Conservation (phyloP, 2,329 filamentous ascomycete species). For the Davidsoniella neocaledoniae region DNA sequence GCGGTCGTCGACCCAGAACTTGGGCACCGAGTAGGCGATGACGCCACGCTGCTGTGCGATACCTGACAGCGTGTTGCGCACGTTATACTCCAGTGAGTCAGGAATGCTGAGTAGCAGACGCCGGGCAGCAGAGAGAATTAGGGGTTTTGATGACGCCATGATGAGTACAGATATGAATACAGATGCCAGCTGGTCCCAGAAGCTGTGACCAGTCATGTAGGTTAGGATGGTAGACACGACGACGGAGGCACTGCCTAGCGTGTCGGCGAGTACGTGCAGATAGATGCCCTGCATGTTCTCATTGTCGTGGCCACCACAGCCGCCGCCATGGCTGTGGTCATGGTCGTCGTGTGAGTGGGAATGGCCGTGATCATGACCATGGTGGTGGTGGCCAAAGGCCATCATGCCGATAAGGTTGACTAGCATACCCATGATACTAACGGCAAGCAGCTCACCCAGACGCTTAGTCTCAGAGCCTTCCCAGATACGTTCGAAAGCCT, state of each 20-base stretch:
- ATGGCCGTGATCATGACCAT: slow-evolving; percentile 29
- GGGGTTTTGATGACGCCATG: slow-evolving; percentile 74
- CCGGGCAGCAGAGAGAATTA: slow-evolving; percentile 71
- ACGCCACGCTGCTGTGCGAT: slow-evolving; percentile 72
- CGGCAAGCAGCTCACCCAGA: slow-evolving; percentile 70
- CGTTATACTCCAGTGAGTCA: slow-evolving; percentile 68
- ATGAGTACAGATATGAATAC: slow-evolving; percentile 88
- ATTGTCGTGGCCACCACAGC: slow-evolving; percentile 49
- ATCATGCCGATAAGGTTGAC: slow-evolving; percentile 89
- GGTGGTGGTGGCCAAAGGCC: slow-evolving; percentile 58
- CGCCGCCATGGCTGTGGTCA: slow-evolving; percentile 22
- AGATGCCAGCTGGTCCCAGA: slow-evolving; percentile 88
- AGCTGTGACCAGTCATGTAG: slow-evolving; percentile 74
- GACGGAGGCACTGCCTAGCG: slow-evolving; percentile 83
- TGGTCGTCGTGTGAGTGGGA: slow-evolving; percentile 23
- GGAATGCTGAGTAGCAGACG: slow-evolving; percentile 73
- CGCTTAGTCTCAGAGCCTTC: slow-evolving; percentile 73
- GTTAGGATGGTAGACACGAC: slow-evolving; percentile 83
- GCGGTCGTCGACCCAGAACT: slow-evolving; percentile 81
- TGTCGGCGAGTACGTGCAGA: slow-evolving; percentile 86
- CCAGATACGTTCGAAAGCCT: slow-evolving; percentile 74
- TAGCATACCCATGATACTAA: slow-evolving; percentile 69
- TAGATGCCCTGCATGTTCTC: slow-evolving; percentile 99
- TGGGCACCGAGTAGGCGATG: slow-evolving; percentile 66
- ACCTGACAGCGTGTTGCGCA: slow-evolving; percentile 73